phyloP scores from a whole-genome alignment of 345 rosid genomes.

The Arabidopsis thaliana region TAIR10.1 NC_003070.9:28192001-28192500 shows the following conservation, averaged over 20 bases:
- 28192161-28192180: constrained; percentile 42
- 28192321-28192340: constrained; percentile 61
- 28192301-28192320: constrained; percentile 45
- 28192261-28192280: constrained; percentile 42
- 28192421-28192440: constrained; percentile 43
- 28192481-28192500: constrained; percentile 45
- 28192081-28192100: constrained; percentile 25
- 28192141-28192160: background rate
- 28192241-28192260: constrained; percentile 33
- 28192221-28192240: constrained; percentile 38
- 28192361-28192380: constrained; percentile 63
- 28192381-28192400: constrained; percentile 47
- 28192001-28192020: constrained; percentile 48
- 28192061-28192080: constrained; percentile 39
- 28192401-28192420: constrained; percentile 42
- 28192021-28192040: constrained; percentile 30
- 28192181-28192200: constrained; percentile 36
- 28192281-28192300: constrained; percentile 52
- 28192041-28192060: constrained; percentile 39
- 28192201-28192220: constrained; percentile 30
- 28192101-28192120: constrained; percentile 12
- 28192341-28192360: constrained; percentile 80
- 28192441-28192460: constrained; percentile 32
- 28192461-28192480: constrained; percentile 50
- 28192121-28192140: constrained; percentile 9